Percentiles rank a stretch among this genome's conserved stretches.
Conservation (phyloP, 805 yeast species). For the Candida khao-thaluensis region DNA sequence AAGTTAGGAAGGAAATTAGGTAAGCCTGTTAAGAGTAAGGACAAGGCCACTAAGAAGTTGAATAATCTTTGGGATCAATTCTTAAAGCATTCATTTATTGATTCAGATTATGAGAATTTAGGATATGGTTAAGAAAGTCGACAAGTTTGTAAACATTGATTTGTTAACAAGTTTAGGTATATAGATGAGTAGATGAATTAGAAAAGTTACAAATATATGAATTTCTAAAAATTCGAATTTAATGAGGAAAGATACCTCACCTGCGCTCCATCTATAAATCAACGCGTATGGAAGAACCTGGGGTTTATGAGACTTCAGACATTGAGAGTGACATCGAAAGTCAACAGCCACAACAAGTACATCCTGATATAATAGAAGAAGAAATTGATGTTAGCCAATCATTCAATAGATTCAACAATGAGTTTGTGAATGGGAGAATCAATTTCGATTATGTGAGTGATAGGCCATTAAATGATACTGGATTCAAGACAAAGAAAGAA, state of each 20-base stretch:
- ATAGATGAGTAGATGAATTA: too few relatives aligned
- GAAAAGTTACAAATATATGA: too few relatives aligned
- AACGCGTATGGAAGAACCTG: slow-evolving; percentile 19
- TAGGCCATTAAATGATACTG: slow-evolving; percentile 19
- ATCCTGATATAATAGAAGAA: slow-evolving; percentile 19
- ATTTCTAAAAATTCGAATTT: too few relatives aligned
- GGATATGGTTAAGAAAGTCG: slow-evolving; percentile 39
- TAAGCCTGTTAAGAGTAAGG: slow-evolving; percentile 30
- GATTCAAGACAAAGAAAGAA: slow-evolving; percentile 20
- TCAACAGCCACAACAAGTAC: slow-evolving; percentile 1
- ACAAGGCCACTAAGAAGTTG: slow-evolving; percentile 18
- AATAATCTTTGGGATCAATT: slow-evolving; percentile 57
- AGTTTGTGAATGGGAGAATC: slow-evolving; percentile 22
- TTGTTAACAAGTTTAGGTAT: too few relatives aligned
- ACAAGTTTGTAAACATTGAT: too few relatives aligned
- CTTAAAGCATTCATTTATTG: slow-evolving; percentile 59
- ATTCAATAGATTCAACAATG: slow-evolving; percentile 13
- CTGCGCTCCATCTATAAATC: too few relatives aligned
- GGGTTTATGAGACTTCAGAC: slow-evolving; percentile 49
- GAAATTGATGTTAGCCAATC: slow-evolving; percentile 12
- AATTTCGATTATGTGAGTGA: slow-evolving; percentile 39
- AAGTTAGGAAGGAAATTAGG: slow-evolving; percentile 55
- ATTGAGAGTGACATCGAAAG: slow-evolving; percentile 29
- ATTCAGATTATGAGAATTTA: slow-evolving; percentile 60
- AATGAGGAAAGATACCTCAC: too few relatives aligned